Base-by-base conservation (phyloP, 2,329 filamentous ascomycete species). In the Rosellinia necatrix region DNA sequence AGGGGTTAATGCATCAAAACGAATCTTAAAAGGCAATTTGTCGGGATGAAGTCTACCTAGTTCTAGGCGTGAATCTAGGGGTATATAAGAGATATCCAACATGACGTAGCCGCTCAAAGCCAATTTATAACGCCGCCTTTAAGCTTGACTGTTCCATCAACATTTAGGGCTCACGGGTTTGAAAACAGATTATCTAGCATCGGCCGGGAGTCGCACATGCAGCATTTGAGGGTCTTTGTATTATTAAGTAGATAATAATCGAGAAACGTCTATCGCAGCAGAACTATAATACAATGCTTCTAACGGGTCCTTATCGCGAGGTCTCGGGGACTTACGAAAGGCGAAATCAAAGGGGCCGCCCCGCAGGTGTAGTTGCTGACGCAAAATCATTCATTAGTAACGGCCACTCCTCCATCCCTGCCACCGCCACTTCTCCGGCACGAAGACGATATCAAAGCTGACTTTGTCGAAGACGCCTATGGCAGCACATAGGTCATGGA, bases 381-480 rank as follows among this genome's bases (percentile, higher is more conserved):
- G n/a, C n/a, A n/a, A n/a, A n/a, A n/a, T n/a, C n/a, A n/a, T n/a
- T n/a, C n/a, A n/a, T n/a, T n/a, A n/a, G n/a, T n/a, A n/a, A n/a
- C n/a, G n/a, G n/a, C n/a, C n/a, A n/a, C n/a, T n/a, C 25, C 46
- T 59, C 60, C 54, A 67, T 0, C 66, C 67, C 63, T 67, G 66
- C 67, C 81, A 89, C 70, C 78, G 63, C 86, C 87, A 90, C 69
- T 76, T 75, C 6, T 72, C 74, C 21, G 81, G 78, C 40, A 82
- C 79, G 65, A 90, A 85, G 6, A 85, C 76, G 8, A 88, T 81
- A 71, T 91, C 88, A 62, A 90, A 87, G 43, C 81, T 80, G 1
- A 88, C 82, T n/a, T 74, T 78, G 2, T 87, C 86, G 70, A 87
- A 92, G 10, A 86, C 81, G 1, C 90, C 90, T 41, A 94, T 78